Evolutionary conservation across 2,329 filamentous ascomycete genomes (phyloP).

Genomic region (Hymenoscyphus albidus): DNA sequence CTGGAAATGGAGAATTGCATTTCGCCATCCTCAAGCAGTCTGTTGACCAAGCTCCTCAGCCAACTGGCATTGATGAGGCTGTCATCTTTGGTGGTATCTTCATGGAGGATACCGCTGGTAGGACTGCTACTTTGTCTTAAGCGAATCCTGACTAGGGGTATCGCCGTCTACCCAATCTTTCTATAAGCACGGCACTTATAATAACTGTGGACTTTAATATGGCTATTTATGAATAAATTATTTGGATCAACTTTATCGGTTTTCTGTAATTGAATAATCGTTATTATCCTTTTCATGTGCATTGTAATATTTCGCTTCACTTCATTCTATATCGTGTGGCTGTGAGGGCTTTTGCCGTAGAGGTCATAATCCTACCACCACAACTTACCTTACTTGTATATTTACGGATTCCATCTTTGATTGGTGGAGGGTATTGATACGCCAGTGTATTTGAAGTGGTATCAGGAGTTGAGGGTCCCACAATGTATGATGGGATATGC

Average conservation of each 20-base stretch:
- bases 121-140: constrained; percentile 36
- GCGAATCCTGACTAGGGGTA: not conserved
- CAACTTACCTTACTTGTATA: no score
- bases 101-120: constrained; percentile 44
- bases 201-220: not conserved
- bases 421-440: no score
- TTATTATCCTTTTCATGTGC: no score
- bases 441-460: no score
- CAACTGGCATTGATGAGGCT: constrained; percentile 45
- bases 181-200: not conserved
- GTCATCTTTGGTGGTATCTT: constrained; percentile 50
- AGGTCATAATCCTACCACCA: no score
- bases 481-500: no score
- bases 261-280: no score
- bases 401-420: no score
- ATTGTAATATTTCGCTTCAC: no score
- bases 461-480: no score
- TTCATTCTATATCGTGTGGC: no score
- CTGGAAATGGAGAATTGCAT: constrained; percentile 56
- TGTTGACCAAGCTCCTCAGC: constrained; percentile 35
- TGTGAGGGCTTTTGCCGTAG: no score
- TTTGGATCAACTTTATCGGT: not conserved
- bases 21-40: constrained; percentile 60
- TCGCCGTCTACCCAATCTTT: not conserved
- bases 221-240: not conserved